phyloP scores from a whole-genome alignment of 2,329 filamentous ascomycete species.

The Zymoseptoria crescenta region DNA sequence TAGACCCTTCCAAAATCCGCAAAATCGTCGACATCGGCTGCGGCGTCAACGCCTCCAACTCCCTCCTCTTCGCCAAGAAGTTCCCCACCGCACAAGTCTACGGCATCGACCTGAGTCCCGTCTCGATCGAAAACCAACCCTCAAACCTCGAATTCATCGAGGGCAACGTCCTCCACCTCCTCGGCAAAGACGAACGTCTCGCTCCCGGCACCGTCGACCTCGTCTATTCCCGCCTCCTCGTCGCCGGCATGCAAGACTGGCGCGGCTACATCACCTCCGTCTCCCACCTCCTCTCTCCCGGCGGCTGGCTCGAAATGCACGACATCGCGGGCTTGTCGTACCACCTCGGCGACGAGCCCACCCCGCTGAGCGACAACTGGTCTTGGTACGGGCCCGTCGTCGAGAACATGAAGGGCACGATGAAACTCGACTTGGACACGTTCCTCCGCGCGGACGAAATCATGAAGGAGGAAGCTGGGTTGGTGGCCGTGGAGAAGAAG shows the following conservation, averaged over 20 bases:
- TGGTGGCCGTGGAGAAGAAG: not conserved
- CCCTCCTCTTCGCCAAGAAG: constrained; percentile 14
- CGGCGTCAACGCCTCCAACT: constrained; percentile 29
- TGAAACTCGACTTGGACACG: not conserved
- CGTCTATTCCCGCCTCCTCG: constrained; percentile 16
- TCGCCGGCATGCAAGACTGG: constrained; percentile 18
- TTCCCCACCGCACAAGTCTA: constrained; percentile 7
- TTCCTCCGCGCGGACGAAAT: not conserved
- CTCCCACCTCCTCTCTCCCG: constrained; percentile 13
- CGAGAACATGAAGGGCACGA: not conserved
- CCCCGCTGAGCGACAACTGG: not conserved
- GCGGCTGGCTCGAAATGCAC: constrained; percentile 19
- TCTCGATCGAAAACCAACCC: not conserved
- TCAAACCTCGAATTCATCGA: not conserved
- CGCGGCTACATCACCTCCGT: constrained; percentile 10
- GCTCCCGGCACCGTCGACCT: constrained; percentile 10
- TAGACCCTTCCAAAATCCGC: not conserved
- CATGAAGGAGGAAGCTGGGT: not conserved
- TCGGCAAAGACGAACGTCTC: not conserved
- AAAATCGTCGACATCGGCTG: constrained; percentile 32
- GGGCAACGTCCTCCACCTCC: constrained; percentile 1
- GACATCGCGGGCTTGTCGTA: constrained; percentile 1
- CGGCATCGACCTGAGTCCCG: constrained; percentile 6
- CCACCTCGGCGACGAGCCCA: not conserved
- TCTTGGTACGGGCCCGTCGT: not conserved